These are phyloP conservation scores for Trichoderma polysporum DNA, from an alignment of 2,329 filamentous ascomycete species.

Conservation along the genomic window DNA sequence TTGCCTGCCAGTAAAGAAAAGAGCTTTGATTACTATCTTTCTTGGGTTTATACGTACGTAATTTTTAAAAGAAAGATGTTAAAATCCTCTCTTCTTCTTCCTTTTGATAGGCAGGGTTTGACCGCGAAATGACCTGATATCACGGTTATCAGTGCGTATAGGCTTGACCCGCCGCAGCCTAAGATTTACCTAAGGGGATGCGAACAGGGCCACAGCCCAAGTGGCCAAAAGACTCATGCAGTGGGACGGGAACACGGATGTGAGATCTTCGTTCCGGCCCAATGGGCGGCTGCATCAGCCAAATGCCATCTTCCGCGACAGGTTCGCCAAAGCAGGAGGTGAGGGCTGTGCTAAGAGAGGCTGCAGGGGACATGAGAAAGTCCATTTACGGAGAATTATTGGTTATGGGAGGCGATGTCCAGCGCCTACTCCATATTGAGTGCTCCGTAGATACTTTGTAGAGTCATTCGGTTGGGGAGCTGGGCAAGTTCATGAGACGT, in stretches of 20 bases:
- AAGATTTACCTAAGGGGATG: background rate
- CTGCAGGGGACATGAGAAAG: background rate
- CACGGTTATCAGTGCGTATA: background rate
- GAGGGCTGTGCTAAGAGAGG: background rate
- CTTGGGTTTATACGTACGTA: background rate
- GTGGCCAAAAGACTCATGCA: background rate
- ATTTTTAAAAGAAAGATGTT: background rate
- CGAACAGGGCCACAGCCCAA: slow-evolving; percentile 1
- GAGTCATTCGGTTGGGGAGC: background rate
- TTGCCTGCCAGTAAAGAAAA: background rate
- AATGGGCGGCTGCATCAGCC: background rate
- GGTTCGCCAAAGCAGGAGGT: background rate
- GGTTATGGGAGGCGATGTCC: background rate
- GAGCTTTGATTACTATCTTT: background rate
- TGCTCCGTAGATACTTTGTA: background rate
- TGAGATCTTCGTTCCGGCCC: slow-evolving; percentile 8
- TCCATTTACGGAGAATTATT: background rate
- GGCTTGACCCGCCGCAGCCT: background rate
- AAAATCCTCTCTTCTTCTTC: background rate
- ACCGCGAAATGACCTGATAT: background rate
- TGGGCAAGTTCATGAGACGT: background rate
- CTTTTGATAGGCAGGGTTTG: background rate
- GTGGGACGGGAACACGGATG: slow-evolving; percentile 13
- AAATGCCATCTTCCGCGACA: slow-evolving; percentile 5
- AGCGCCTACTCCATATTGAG: background rate